Evolutionary conservation across 2,329 filamentous ascomycete species (phyloP).

Genomic region (Ustulina deusta): DNA sequence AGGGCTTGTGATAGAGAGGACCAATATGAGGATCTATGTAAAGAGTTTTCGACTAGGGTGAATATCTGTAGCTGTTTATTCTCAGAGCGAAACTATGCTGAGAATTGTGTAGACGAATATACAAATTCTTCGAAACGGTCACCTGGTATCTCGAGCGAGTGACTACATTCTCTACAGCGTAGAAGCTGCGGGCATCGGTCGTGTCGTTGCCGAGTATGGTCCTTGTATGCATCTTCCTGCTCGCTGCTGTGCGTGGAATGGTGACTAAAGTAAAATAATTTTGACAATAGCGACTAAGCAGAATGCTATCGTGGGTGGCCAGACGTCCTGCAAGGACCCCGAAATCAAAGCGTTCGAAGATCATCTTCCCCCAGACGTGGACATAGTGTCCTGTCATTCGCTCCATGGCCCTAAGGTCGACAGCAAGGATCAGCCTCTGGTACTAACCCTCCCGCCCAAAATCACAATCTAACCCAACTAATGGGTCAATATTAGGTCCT

Average conservation of each 20-base stretch:
- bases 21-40: slow-evolving; percentile 81
- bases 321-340: slow-evolving; percentile 97
- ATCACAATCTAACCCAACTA: slow-evolving; percentile 4
- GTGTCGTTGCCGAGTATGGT: slow-evolving; percentile 87
- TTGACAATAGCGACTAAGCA: slow-evolving; percentile 82
- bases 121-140: slow-evolving; percentile 92
- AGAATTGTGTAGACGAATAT: slow-evolving; percentile 79
- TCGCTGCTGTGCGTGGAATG: slow-evolving; percentile 6
- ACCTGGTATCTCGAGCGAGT: slow-evolving; percentile 94
- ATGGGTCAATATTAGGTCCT: slow-evolving; percentile 65
- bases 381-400: slow-evolving; percentile 96
- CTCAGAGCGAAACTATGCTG: slow-evolving; percentile 58
- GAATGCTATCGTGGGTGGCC: slow-evolving; percentile 93
- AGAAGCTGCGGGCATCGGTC: slow-evolving; percentile 90
- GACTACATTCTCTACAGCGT: slow-evolving; percentile 99
- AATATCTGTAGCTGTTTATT: slow-evolving; percentile 51
- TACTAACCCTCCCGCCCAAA: slow-evolving; percentile 54
- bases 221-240: slow-evolving; percentile 76
- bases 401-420: slow-evolving; percentile 94
- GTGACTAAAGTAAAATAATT: slow-evolving; percentile 22
- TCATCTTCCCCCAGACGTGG: slow-evolving; percentile 86
- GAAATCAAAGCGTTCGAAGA: slow-evolving; percentile 94
- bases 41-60: slow-evolving; percentile 91
- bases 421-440: slow-evolving; percentile 87
- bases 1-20: slow-evolving; percentile 94